Evolutionary conservation across 108 stramenopile species (phyloP), one percentile per base, ranked within the genome.

Genomic region (Schizochytrium sp.): DNA sequence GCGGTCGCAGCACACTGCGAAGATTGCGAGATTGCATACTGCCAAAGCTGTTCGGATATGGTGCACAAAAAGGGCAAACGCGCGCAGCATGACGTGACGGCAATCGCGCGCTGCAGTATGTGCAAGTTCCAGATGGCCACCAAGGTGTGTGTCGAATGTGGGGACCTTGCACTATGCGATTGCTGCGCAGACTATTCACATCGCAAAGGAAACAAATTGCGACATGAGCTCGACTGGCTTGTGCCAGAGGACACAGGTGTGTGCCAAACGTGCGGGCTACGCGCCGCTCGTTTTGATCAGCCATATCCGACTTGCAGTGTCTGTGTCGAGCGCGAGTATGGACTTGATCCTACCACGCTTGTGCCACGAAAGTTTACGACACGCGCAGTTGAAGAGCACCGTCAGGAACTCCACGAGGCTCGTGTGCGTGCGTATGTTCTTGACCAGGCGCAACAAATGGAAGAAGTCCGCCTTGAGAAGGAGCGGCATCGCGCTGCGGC

Each of bases 41-140:
- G 76, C 51, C 45, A 83, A 53, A 53, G 48, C 25, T 83, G 76
- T 2, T 21, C 48, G 19, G 76, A 47, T 12, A 47, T 12, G 5
- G 76, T 83, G 0, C 76, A 83, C 23, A 83, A 34, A 8, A 83
- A 83, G 51, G 76, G 76, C 1, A 53, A 47, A 16, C 45, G 76
- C 19, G 76, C 76, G 6, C 19, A 83, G 48, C 76, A 83, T 23
- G 76, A 83, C 51, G n/a, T 83, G 45, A 23, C 48, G 45, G 48
- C 45, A 6, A 23, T 83, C 6, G 6, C 45, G 28, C 45, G 76
- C 19, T 83, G 76, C 23, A 28, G 18, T 6, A 10, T 53, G n/a
- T 83, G 76, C 76, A 53, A 83, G 3, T 83, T 83, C 76, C 76
- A 83, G 76, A 23, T 83, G 45, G 76, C 76, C n/a, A 53, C 76